These are phyloP conservation scores for Paraconiothyrium sp. DNA, from an alignment of 2,329 filamentous ascomycete genomes.

Conservation along the genomic window DNA sequence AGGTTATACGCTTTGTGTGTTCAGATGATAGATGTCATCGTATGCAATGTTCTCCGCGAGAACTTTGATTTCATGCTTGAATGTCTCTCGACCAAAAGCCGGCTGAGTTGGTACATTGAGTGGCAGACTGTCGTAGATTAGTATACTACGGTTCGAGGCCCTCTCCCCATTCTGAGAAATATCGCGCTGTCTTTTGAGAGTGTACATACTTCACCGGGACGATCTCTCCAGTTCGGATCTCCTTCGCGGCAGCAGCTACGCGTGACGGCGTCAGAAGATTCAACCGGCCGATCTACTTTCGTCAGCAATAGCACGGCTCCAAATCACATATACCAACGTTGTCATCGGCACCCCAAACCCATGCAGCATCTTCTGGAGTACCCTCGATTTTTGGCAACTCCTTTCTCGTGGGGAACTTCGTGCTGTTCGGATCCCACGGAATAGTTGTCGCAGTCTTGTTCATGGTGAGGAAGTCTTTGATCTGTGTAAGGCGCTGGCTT, in stretches of 20 bases:
- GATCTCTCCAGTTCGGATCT: conserved; percentile 66
- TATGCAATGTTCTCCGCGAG: conserved; percentile 49
- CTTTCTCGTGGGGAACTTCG: conserved; percentile 62
- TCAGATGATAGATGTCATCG: conserved; percentile 55
- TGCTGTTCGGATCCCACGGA: conserved; percentile 64
- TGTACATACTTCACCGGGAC: conserved; percentile 61
- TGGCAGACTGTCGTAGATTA: conserved; percentile 55
- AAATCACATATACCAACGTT: conserved; percentile 44
- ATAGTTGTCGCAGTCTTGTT: conserved; percentile 58
- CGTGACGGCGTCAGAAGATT: conserved; percentile 66
- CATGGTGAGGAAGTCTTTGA: conserved; percentile 57
- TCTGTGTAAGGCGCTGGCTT: conserved; percentile 52
- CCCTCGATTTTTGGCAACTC: conserved; percentile 62
- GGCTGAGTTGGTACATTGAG: conserved; percentile 63
- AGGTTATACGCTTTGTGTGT: conserved; percentile 50
- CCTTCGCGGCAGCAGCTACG: conserved; percentile 62
- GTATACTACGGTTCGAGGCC: background rate
- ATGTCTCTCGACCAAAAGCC: conserved; percentile 62
- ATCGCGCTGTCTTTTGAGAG: background rate
- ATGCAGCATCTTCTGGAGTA: conserved; percentile 65
- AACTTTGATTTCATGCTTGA: conserved; percentile 64
- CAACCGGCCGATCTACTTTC: conserved; percentile 57
- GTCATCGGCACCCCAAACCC: conserved; percentile 69
- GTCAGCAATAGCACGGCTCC: background rate
- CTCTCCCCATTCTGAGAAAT: too few relatives aligned